These are phyloP conservation scores for Vinca major DNA, from an alignment of 305 asterid genomes.

Conservation along the genomic window DNA sequence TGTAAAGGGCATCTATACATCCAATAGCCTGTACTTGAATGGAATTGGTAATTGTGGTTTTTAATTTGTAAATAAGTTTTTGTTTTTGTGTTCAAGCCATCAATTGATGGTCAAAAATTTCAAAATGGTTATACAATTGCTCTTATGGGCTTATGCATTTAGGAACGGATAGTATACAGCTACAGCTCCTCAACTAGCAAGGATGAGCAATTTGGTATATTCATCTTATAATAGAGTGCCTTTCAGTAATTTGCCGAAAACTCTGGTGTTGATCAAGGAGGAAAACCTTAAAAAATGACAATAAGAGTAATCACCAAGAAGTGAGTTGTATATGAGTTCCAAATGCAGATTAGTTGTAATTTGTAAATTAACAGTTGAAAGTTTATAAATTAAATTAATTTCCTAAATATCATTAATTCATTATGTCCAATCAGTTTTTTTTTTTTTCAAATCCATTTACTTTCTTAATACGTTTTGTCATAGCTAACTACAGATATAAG, in stretches of 20 bases:
- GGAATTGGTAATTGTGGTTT: not conserved
- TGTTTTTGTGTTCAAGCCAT: not conserved
- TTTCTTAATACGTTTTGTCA: not conserved
- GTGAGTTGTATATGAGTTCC: not conserved
- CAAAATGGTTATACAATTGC: not conserved
- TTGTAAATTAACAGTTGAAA: not conserved
- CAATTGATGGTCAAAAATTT: not conserved
- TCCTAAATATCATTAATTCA: not conserved
- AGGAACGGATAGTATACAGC: not conserved
- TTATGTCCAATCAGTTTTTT: not conserved
- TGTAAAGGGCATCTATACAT: not conserved
- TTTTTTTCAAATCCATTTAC: no score
- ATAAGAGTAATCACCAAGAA: not conserved
- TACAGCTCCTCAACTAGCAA: not conserved
- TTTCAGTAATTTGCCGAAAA: not conserved
- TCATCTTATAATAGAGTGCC: not conserved
- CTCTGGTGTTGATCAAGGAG: not conserved
- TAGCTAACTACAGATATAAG: not conserved
- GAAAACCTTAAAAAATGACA: not conserved
- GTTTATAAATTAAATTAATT: not conserved
- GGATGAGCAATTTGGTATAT: slow-evolving; percentile 1
- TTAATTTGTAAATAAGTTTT: no score
- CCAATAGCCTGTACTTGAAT: not conserved
- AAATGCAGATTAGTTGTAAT: not conserved
- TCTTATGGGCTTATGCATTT: not conserved